Percentiles rank a stretch among this genome's conserved stretches.
Evolutionary conservation across 2,329 filamentous ascomycete species (phyloP).

Genomic region (Xylaria sp.): DNA sequence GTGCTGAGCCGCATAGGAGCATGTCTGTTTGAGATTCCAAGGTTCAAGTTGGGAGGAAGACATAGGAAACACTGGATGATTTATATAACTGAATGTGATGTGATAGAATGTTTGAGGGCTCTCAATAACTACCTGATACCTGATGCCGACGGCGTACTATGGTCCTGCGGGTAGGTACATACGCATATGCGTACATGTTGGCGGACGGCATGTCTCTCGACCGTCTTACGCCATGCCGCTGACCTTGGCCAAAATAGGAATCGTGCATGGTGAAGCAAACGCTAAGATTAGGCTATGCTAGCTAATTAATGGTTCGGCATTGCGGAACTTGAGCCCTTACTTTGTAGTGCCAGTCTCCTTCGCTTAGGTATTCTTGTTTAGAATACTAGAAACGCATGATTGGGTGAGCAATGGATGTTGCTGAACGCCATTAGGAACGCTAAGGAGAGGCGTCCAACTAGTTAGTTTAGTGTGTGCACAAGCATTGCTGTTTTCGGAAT

Average conservation of each 20-base stretch:
- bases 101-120: neutral
- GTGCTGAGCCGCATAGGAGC: neutral
- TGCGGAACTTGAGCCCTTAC: neutral
- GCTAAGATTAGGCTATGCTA: neutral
- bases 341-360: neutral
- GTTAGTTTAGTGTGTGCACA: neutral
- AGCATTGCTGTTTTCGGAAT: neutral
- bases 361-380: conserved; percentile 30
- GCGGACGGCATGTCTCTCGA: conserved; percentile 27
- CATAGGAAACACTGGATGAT: no score
- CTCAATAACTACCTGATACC: no score
- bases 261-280: neutral
- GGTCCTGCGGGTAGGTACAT: neutral
- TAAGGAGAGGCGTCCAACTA: neutral
- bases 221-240: conserved; percentile 26
- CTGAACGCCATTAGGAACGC: no score
- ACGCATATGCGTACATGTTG: neutral
- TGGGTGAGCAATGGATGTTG: neutral
- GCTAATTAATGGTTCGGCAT: no score
- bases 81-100: neutral
- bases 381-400: conserved; percentile 4
- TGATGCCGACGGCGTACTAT: neutral
- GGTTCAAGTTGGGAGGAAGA: neutral
- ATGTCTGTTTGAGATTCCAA: neutral
- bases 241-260: no score